Evolutionary conservation across 2,329 filamentous ascomycete genomes (phyloP).

Genomic region (Venturia nashicola): DNA sequence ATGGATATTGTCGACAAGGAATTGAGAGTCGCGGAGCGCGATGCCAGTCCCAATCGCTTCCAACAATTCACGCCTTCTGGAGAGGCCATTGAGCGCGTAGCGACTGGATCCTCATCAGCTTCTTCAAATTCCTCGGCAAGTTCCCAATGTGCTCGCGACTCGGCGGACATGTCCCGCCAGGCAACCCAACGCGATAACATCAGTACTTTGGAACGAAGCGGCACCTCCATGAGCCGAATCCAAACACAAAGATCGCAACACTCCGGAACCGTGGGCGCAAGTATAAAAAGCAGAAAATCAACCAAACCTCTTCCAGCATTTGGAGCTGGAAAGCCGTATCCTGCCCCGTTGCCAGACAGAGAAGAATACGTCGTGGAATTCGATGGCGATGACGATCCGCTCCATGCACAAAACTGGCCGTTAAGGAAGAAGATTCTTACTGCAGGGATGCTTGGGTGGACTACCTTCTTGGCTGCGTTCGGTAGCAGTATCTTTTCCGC

Average conservation of each 20-base stretch:
- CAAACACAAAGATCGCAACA: conserved; percentile 61
- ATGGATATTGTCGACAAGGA: conserved; percentile 6
- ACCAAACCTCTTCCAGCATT: conserved; percentile 53
- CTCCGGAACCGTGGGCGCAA: conserved; percentile 53
- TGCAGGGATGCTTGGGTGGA: conserved; percentile 57
- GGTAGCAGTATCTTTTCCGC: conserved; percentile 36
- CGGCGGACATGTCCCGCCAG: not conserved
- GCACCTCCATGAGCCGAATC: conserved; percentile 51
- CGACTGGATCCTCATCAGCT: conserved; percentile 1
- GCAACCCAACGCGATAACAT: not conserved
- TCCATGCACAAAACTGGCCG: conserved; percentile 83
- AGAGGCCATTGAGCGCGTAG: conserved; percentile 9
- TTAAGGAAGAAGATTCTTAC: conserved; percentile 63
- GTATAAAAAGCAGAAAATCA: conserved; percentile 29
- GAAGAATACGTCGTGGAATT: conserved; percentile 77
- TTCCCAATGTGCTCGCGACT: not conserved
- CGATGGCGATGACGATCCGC: conserved; percentile 67
- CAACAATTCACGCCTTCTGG: not conserved
- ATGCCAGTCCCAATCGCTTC: conserved; percentile 8
- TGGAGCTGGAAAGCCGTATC: conserved; percentile 63
- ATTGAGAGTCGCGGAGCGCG: conserved; percentile 4
- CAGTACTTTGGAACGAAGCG: conserved; percentile 1
- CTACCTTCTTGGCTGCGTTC: conserved; percentile 59
- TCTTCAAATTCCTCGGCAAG: not conserved
- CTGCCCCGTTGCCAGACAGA: conserved; percentile 53